A percentile compares a stretch with the other conserved stretches of the same genome.
phyloP scores from a whole-genome alignment of 371 early-diverging fungal species.

The Apophysomyces trapeziformis region DNA sequence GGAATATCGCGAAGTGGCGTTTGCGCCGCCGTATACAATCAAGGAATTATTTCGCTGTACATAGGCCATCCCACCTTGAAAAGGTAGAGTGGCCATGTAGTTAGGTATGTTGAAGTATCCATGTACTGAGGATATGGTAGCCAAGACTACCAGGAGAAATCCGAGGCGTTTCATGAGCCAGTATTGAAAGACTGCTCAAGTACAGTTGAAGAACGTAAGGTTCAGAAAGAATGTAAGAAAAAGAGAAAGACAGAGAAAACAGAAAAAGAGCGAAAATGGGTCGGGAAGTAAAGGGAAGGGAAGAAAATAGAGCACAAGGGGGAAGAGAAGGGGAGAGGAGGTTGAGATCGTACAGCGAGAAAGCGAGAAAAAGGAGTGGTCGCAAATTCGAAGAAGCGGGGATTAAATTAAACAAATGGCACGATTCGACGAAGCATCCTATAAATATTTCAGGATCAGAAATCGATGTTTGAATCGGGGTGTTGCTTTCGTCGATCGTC shows the following conservation, averaged over 20 bases:
- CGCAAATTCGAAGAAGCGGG: no score
- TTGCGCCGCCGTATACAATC: constrained; percentile 40
- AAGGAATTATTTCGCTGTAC: constrained; percentile 29
- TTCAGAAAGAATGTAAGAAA: neutral
- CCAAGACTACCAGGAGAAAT: constrained; percentile 2
- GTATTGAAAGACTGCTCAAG: neutral
- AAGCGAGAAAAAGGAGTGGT: no score
- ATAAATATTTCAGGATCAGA: no score
- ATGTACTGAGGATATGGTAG: constrained; percentile 15
- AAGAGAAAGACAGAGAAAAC: constrained; percentile 1
- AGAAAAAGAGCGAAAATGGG: neutral
- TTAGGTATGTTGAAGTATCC: constrained; percentile 28
- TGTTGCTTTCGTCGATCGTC: no score
- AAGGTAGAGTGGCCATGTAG: constrained; percentile 27
- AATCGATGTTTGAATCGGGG: no score
- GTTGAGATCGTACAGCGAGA: no score
- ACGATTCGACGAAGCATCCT: no score
- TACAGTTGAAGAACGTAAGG: neutral
- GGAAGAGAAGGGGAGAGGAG: neutral
- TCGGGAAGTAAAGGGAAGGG: neutral
- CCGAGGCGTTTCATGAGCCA: constrained; percentile 10
- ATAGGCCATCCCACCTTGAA: constrained; percentile 32
- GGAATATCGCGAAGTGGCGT: constrained; percentile 23
- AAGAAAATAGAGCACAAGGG: neutral
- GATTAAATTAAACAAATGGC: no score